These are phyloP conservation scores for Collybiopsis confluens DNA, from an alignment of 768 basidiomycete genomes.

Conservation along the genomic window DNA sequence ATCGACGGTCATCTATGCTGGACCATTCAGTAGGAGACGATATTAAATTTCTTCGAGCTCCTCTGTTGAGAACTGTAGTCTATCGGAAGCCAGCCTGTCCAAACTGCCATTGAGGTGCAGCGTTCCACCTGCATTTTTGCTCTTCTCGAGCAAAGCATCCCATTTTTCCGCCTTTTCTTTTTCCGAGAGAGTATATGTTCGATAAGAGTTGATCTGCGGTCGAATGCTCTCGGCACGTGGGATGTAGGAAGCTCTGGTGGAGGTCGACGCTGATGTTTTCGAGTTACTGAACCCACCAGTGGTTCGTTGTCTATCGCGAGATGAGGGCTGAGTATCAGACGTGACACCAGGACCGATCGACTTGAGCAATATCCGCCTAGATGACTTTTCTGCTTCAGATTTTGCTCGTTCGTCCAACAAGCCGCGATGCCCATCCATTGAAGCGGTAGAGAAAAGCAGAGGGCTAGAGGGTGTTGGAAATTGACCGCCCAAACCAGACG, in stretches of 20 bases:
- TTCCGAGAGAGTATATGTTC: conserved; percentile 40
- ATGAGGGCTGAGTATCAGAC: background rate
- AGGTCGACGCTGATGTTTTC: background rate
- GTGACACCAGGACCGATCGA: background rate
- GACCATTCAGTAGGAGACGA: no score
- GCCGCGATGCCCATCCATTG: background rate
- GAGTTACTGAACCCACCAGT: background rate
- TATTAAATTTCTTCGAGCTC: conserved; percentile 1
- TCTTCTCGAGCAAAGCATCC: conserved; percentile 64
- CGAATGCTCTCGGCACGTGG: background rate
- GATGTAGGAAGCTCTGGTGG: background rate
- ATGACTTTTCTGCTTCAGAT: background rate
- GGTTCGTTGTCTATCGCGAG: background rate
- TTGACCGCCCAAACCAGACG: background rate
- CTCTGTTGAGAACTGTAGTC: conserved; percentile 2
- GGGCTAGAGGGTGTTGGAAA: background rate
- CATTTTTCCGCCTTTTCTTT: conserved; percentile 69
- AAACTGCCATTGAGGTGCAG: conserved; percentile 45
- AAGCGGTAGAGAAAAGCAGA: background rate
- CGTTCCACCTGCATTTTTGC: conserved; percentile 71
- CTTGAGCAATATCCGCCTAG: background rate
- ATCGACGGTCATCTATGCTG: no score
- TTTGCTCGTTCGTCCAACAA: background rate
- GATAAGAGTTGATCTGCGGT: background rate
- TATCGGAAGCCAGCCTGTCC: conserved; percentile 7